Base-by-base conservation (phyloP, 768 basidiomycete species). In the Hypholoma fasciculare region DNA sequence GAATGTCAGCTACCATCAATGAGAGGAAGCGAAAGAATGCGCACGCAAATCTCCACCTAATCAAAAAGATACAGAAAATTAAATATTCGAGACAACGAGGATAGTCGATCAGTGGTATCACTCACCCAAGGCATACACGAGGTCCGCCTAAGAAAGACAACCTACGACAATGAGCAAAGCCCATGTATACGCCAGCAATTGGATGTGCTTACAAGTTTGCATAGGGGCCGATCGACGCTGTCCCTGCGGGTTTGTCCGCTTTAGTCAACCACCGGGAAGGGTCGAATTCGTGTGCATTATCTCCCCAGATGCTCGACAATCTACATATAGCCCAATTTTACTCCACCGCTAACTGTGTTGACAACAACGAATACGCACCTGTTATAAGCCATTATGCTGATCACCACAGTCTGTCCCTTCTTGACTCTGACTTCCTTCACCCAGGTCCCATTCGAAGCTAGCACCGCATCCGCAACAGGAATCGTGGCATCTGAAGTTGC, bases 101-200 rank as follows among this genome's bases (percentile, higher is more conserved):
- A 47, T 27, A 5, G 1, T 27, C 1, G 9, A 34, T 30, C 27
- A 49, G 27, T 27, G 3, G 13, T 38, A 16, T n/a, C 3, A 47
- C 43, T 47, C 13, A 54, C 54, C 54, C 43, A 37, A 47, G 43
- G 37, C 54, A 54, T 19, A 40, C 30, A 23, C 54, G 54, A 14
- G 43, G 34, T 14, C 54, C 54, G 12, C 54, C 54, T 5, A 54
- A 16, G 34, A 54, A 54, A 11, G 27, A 37, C 11, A 54, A 27
- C 5, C 54, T 54, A 26, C 16, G 6, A 26, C 16, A n/a, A 19
- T 12, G 14, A 47, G 7, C 13, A 12, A 26, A 52, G 30, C 6
- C 1, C 6, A 3, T 34, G 6, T 34, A 34, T 34, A 23, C 5
- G 12, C 4, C 16, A 27, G 16, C 23, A n/a, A 17, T 16, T 26